phyloP scores from a whole-genome alignment of 1,139 yeast species.

The Arxiozyma heterogenica region DNA sequence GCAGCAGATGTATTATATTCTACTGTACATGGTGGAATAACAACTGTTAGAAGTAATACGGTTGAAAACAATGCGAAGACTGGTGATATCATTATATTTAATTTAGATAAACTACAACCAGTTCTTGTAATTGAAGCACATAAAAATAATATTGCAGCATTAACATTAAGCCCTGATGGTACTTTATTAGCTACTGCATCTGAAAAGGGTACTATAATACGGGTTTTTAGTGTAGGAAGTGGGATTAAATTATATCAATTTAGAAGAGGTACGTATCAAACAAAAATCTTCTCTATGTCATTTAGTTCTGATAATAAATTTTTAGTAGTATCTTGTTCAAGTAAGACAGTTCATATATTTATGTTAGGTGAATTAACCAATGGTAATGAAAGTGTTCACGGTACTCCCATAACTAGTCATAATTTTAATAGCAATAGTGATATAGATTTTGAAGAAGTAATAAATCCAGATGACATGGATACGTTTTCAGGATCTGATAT shows the following conservation, averaged over 20 bases:
- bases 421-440: constrained; percentile 32
- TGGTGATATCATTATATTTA: constrained; percentile 86
- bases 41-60: background rate
- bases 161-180: constrained; percentile 75
- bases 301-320: constrained; percentile 70
- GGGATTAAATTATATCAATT: constrained; percentile 83
- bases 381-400: background rate
- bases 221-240: constrained; percentile 77
- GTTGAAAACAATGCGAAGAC: background rate
- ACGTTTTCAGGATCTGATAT: constrained; percentile 7
- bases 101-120: constrained; percentile 70
- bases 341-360: constrained; percentile 90
- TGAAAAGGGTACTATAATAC: constrained; percentile 85
- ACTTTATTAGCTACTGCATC: constrained; percentile 84
- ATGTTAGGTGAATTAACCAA: constrained; percentile 36
- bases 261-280: constrained; percentile 89
- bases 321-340: constrained; percentile 78
- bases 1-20: background rate
- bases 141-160: constrained; percentile 71
- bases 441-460: constrained; percentile 31
- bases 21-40: background rate
- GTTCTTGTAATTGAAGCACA: constrained; percentile 89
- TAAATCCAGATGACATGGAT: constrained; percentile 28
- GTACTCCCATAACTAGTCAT: constrained; percentile 21
- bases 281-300: constrained; percentile 73